These are phyloP conservation scores for Corchorus olitorius DNA, from an alignment of 345 rosid genomes.

Conservation along the genomic window DNA sequence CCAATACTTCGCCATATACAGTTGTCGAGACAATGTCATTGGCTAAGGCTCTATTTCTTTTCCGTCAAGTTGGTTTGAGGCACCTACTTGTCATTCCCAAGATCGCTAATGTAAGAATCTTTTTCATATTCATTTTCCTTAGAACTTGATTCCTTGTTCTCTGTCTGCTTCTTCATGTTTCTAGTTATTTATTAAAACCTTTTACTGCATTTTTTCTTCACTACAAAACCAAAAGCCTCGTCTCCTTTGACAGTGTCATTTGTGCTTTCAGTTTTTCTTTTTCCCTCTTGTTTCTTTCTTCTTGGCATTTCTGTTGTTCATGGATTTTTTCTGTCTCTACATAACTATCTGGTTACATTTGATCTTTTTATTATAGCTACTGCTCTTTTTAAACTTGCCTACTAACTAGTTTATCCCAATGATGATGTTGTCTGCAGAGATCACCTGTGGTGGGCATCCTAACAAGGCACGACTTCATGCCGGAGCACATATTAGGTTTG, in stretches of 20 bases:
- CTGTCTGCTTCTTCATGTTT: not conserved
- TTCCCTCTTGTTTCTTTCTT: not conserved
- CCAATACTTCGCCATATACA: slow-evolving; percentile 88
- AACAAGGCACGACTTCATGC: slow-evolving; percentile 95
- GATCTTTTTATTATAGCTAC: not conserved
- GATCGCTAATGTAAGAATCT: slow-evolving; percentile 57
- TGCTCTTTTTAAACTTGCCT: not conserved
- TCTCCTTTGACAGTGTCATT: not conserved
- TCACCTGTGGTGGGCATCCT: slow-evolving; percentile 80
- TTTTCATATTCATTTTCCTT: slow-evolving; percentile 5
- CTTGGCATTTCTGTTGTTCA: not conserved
- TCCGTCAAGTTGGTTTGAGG: slow-evolving; percentile 84
- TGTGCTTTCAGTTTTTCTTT: not conserved
- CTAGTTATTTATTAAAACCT: not conserved
- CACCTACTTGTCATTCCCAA: slow-evolving; percentile 87
- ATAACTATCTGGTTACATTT: not conserved
- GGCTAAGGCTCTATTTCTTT: slow-evolving; percentile 81
- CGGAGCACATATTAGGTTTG: slow-evolving; percentile 72
- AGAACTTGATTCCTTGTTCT: slow-evolving; percentile 1
- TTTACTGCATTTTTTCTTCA: slow-evolving; percentile 2
- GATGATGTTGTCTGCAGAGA: slow-evolving; percentile 49
- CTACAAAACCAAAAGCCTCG: not conserved
- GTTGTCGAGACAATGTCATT: slow-evolving; percentile 97
- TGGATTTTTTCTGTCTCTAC: not conserved
- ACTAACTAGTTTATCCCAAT: not conserved